phyloP scores from a whole-genome alignment of 2,329 filamentous ascomycete species.

The Ceratocystis albifundus region DNA sequence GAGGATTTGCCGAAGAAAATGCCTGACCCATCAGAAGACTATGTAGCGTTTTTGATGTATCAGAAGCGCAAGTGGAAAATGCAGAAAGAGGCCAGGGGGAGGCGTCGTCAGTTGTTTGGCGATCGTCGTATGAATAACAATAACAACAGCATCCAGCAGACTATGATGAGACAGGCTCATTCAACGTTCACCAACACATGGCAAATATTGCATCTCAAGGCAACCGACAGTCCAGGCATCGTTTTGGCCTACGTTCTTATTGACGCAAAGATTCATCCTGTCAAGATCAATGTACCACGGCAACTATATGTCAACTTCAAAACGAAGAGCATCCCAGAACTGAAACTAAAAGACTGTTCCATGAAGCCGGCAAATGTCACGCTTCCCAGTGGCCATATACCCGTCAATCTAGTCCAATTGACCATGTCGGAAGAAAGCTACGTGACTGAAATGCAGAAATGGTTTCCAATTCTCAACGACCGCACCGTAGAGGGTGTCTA shows the following conservation, averaged over 20 bases:
- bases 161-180: conserved; percentile 86
- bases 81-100: conserved; percentile 77
- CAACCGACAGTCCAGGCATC: conserved; percentile 73
- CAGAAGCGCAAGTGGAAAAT: conserved; percentile 99
- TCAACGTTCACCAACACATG: conserved; percentile 82
- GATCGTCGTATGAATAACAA: conserved; percentile 50
- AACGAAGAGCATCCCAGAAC: conserved; percentile 72
- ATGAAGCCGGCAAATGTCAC: conserved; percentile 92
- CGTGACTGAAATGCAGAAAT: conserved; percentile 54
- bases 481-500: conserved; percentile 78
- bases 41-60: conserved; percentile 76
- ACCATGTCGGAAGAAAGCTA: conserved; percentile 82
- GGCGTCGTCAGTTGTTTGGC: conserved; percentile 83
- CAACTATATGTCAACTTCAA: conserved; percentile 89
- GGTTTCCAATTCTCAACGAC: conserved; percentile 24
- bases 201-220: conserved; percentile 81
- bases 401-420: conserved; percentile 86
- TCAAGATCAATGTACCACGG: conserved; percentile 81
- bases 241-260: conserved; percentile 86
- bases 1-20: conserved; percentile 63
- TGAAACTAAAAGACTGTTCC: conserved; percentile 65
- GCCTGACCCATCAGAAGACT: conserved; percentile 73
- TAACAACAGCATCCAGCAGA: conserved; percentile 51
- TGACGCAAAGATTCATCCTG: conserved; percentile 75
- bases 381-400: conserved; percentile 87